Base-by-base conservation (phyloP, 2,329 filamentous ascomycete species). In the Nothophaeocryptopus gaeumannii region DNA sequence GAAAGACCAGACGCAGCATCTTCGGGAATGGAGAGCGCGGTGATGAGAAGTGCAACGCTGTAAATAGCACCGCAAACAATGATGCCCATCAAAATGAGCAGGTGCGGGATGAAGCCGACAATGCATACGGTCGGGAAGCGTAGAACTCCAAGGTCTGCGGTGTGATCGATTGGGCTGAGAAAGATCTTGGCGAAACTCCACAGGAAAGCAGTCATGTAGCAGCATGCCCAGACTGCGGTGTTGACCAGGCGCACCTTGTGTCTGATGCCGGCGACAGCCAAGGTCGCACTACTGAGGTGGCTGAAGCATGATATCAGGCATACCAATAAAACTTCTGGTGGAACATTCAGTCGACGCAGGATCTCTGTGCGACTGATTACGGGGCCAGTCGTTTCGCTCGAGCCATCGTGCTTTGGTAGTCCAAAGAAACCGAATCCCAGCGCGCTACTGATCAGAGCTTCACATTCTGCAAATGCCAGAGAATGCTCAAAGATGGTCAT, bases 401-500 rank as follows among this genome's bases (percentile, higher is more conserved):
- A 39, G 20, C 66, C 63, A 37, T 63, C 66, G 1, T 66, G 60
- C 29, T 69, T 75, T 48, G 78, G 65, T 56, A 74, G 63, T 16
- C 78, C 76, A 62, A 88, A 85, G 59, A 87, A 84, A 0, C 85
- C 83, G 68, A 90, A 82, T 10, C 85, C 85, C 11, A 96, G 79
- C 43, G 90, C 87, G 58, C 85, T 88, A 60, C 84, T 85, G 39
- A 96, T 84, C 56, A 91, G 87, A 29, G 88, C 86, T 67, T 99
- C 93, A 8, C 92, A 92, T 70, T 99, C 93, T 9, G 92, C 89
- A 72, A 97, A 99, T 2, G 92, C 92, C 8, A 99, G 77, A 0
- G 91, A 96, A 65, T 96, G 91, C 67, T 99, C 93, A 63, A 97
- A 96, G 2, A 96, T 80, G 0, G 91, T 96, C 88, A 97, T 96